Evolutionary conservation across 2,329 filamentous ascomycete genomes (phyloP).

Genomic region (Trichophaea hybrida): DNA sequence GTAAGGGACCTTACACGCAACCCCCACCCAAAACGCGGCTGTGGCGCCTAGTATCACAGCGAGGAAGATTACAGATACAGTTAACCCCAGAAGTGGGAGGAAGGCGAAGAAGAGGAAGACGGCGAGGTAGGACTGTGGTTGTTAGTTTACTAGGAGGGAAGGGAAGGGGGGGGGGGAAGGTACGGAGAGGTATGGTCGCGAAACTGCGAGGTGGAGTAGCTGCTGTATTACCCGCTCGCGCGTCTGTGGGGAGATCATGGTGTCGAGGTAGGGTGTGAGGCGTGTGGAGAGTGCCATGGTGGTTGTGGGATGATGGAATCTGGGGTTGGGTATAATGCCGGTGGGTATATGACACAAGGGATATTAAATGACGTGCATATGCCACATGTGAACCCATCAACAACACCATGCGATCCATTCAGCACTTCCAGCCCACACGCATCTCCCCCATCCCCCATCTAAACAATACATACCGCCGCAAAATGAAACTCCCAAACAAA

Average conservation of each 20-base stretch:
- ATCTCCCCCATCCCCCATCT: no score
- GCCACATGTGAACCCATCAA: no score
- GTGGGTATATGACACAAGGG: no score
- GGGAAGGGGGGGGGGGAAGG: neutral
- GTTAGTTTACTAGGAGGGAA: neutral
- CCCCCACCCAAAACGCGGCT: constrained; percentile 1
- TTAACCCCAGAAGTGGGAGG: constrained; percentile 3
- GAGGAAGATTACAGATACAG: neutral
- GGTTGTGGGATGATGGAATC: no score
- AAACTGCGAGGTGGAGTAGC: neutral
- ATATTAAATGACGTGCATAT: no score
- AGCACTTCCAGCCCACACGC: no score
- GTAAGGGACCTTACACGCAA: neutral
- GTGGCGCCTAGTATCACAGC: neutral
- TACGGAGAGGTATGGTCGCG: neutral
- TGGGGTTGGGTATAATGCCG: no score
- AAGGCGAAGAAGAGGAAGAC: constrained; percentile 2
- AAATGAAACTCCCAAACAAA: no score
- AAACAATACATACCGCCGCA: no score
- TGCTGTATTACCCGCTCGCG: neutral
- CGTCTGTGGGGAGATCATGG: neutral
- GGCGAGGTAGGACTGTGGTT: neutral
- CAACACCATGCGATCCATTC: no score
- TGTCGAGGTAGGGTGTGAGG: neutral
- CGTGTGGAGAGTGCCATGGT: neutral